Base-by-base conservation (phyloP, 495 filamentous ascomycete genomes). In the Penicillium antarcticum region DNA sequence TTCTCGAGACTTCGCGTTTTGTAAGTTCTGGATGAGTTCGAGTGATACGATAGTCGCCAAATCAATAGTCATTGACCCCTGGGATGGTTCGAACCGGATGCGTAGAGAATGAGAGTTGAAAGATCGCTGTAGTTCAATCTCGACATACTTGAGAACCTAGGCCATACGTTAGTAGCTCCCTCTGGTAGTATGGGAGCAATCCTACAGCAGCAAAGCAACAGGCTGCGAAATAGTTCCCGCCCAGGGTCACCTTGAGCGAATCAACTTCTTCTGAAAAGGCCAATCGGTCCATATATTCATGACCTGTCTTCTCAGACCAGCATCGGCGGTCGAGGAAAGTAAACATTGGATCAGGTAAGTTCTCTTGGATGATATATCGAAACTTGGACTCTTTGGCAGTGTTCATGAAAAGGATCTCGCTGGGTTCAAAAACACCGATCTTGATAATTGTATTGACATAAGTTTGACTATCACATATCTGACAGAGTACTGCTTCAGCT, bases 1-100 rank as follows among this genome's bases (percentile, higher is more conserved):
- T 42, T 85, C 82, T 45, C 81, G 89, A 1, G 84, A 95, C 55
- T 84, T 89, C 12, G 77, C 63, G 64, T 84, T 83, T 39, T 87
- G 87, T 2, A 91, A 65, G 56, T 96, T 97, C 64, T 96, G 90
- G 7, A 97, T 86, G 18, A 98, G 75, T 66, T 97, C 94, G 12
- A 98, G 75, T 9, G 87, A 88, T 12, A 82, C 78, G 31, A 95
- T 87, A 2, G 95, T 94, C 10, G 87, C 83, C 1, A 91, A 77
- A 63, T 97, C 94, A 54, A 97, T 91, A 71, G 92, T 87, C 94
- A 98, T 96, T 0, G 89, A 87, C 16, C 91, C 89, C 61, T 95
- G 87, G 1, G 91, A 91, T n/a, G 89, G 85, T 60, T 88, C 83
- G 56, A 92, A 96, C 55, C 83, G 87, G 61, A 97, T 87, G 2